Percentiles rank a stretch among this genome's conserved stretches.
phyloP scores from a whole-genome alignment of 2,329 filamentous ascomycete genomes.

The Cadophora sp. region DNA sequence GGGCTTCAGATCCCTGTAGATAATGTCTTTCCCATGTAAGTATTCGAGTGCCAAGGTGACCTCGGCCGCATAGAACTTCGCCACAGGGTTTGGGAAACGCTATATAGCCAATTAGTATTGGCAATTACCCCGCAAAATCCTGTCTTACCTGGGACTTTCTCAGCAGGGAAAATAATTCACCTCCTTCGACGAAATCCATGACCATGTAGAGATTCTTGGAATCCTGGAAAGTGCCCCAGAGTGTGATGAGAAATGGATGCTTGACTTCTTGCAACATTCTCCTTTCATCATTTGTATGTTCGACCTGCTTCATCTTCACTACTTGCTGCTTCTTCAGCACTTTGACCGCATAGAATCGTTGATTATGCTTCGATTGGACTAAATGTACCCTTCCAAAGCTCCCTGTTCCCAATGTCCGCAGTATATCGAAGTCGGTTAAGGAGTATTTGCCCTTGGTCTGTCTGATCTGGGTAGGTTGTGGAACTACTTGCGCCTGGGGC shows the following conservation, averaged over 20 bases:
- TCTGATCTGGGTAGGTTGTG: conserved; percentile 50
- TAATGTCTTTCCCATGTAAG: conserved; percentile 92
- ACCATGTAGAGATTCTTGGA: conserved; percentile 98
- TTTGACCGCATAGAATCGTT: conserved; percentile 97
- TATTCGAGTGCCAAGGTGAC: conserved; percentile 96
- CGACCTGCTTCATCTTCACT: conserved; percentile 99
- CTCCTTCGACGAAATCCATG: conserved; percentile 99
- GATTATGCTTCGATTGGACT: conserved; percentile 97
- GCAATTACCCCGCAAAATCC: not conserved
- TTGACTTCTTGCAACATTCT: conserved; percentile 96
- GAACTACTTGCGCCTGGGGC: conserved; percentile 23
- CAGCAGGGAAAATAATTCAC: conserved; percentile 93
- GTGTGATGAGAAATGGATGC: conserved; percentile 95
- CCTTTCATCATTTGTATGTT: conserved; percentile 98
- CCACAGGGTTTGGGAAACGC: conserved; percentile 98
- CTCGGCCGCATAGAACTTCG: conserved; percentile 98
- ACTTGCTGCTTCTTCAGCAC: conserved; percentile 98
- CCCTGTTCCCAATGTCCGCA: conserved; percentile 92
- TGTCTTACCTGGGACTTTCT: conserved; percentile 81
- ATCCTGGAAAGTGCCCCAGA: conserved; percentile 99
- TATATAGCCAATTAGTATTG: conserved; percentile 47
- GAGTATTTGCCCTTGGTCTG: conserved; percentile 98
- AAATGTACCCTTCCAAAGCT: conserved; percentile 97
- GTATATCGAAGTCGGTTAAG: conserved; percentile 85
- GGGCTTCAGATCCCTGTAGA: conserved; percentile 96